Percentiles rank a stretch among this genome's conserved stretches.
phyloP scores from a whole-genome alignment of 2,329 filamentous ascomycete genomes.

The Microcyclosporella mali region DNA sequence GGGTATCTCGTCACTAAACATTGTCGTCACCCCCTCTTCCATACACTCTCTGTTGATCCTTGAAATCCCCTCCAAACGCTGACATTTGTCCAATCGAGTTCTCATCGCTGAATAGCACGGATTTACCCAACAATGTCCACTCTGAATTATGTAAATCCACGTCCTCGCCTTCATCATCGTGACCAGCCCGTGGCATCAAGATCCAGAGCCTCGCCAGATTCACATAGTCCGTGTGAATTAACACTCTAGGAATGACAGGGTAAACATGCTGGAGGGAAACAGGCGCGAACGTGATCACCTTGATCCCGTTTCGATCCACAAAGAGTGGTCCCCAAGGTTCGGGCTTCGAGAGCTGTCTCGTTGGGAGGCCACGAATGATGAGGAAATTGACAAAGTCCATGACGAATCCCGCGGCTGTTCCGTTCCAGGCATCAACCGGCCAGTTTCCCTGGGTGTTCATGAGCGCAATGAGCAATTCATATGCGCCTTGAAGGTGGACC shows the following conservation, averaged over 20 bases:
- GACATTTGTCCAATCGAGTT: conserved; percentile 22
- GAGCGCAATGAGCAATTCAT: conserved; percentile 32
- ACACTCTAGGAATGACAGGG: conserved; percentile 26
- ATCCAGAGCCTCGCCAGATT: conserved; percentile 35
- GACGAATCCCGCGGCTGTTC: conserved; percentile 27
- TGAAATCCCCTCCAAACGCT: conserved; percentile 14
- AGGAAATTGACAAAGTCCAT: conserved; percentile 33
- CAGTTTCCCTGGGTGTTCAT: conserved; percentile 32
- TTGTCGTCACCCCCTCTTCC: conserved; percentile 4
- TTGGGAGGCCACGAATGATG: conserved; percentile 29
- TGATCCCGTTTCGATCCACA: conserved; percentile 22
- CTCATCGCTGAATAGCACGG: conserved; percentile 37
- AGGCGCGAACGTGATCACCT: conserved; percentile 29
- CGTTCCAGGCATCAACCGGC: conserved; percentile 26
- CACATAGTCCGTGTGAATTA: conserved; percentile 28
- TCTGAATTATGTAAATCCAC: conserved; percentile 13
- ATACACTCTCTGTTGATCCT: conserved; percentile 19
- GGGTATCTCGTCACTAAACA: not conserved
- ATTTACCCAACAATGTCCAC: conserved; percentile 38
- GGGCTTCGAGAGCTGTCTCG: conserved; percentile 23
- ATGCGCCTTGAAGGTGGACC: conserved; percentile 26
- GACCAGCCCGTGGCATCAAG: conserved; percentile 27
- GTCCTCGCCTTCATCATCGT: conserved; percentile 3
- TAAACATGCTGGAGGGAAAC: conserved; percentile 15
- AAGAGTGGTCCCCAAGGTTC: conserved; percentile 28